Evolutionary conservation across 768 basidiomycete species (phyloP).

Genomic region (Gymnopilus junonius): DNA sequence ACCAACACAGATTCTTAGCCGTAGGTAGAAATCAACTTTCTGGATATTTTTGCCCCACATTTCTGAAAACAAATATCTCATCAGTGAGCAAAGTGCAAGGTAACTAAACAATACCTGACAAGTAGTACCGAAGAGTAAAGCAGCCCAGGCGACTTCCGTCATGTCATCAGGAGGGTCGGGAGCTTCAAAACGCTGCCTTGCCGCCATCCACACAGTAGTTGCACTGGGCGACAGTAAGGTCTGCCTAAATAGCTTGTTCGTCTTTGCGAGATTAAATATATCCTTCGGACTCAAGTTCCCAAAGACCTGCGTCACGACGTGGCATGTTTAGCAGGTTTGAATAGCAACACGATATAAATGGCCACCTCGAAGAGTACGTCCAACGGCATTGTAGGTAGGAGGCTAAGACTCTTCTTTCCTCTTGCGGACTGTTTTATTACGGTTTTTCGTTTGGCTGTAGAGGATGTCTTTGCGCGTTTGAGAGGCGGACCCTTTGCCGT

Average conservation of each 20-base stretch:
- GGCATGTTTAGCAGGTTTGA: neutral
- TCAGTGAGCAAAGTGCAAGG: neutral
- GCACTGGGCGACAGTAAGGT: slow-evolving; percentile 20
- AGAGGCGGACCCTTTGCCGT: neutral
- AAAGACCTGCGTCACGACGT: slow-evolving; percentile 25
- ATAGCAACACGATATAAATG: neutral
- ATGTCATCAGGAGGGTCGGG: slow-evolving; percentile 29
- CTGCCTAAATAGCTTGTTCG: slow-evolving; percentile 25
- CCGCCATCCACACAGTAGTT: slow-evolving; percentile 27
- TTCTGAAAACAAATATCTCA: neutral
- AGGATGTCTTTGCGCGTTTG: slow-evolving; percentile 4
- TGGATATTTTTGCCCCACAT: slow-evolving; percentile 13
- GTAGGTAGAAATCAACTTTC: slow-evolving; percentile 28
- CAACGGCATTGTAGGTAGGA: slow-evolving; percentile 28
- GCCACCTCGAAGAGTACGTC: slow-evolving; percentile 29
- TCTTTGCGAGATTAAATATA: slow-evolving; percentile 27
- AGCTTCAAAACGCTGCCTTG: slow-evolving; percentile 15
- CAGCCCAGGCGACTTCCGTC: slow-evolving; percentile 31
- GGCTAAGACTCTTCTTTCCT: slow-evolving; percentile 13
- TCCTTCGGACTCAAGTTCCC: slow-evolving; percentile 25
- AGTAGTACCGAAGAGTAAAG: slow-evolving; percentile 23
- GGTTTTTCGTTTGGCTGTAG: neutral
- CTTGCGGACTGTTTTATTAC: neutral
- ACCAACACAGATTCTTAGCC: slow-evolving; percentile 27
- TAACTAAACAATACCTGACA: slow-evolving; percentile 17